A percentile compares a stretch with the other conserved stretches of the same genome.
phyloP scores from a whole-genome alignment of 2,329 filamentous ascomycete genomes.

The Fusarium nanum region DNA sequence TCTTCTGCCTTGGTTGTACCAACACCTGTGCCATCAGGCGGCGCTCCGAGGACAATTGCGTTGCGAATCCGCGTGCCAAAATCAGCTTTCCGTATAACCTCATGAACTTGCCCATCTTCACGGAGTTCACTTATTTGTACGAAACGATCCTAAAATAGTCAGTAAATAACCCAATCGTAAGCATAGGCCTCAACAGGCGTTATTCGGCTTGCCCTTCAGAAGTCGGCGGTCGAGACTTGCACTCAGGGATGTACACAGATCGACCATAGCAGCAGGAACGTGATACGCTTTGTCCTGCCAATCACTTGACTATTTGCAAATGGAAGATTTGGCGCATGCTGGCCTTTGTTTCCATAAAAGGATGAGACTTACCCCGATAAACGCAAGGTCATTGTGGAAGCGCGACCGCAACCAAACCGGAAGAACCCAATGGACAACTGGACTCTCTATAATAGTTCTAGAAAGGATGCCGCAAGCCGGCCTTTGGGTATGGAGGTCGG shows the following conservation, averaged over 20 bases:
- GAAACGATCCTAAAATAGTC: conserved; percentile 71
- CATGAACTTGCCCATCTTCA: conserved; percentile 75
- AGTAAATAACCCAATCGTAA: conserved; percentile 12
- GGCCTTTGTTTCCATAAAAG: not conserved
- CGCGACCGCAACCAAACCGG: conserved; percentile 80
- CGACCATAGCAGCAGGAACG: not conserved
- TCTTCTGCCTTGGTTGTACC: conserved; percentile 55
- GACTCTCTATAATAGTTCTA: conserved; percentile 80
- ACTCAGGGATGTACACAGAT: not conserved
- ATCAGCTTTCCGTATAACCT: conserved; percentile 81
- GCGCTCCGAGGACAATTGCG: conserved; percentile 76
- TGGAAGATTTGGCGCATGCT: not conserved
- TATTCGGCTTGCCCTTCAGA: conserved; percentile 13
- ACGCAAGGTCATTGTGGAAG: conserved; percentile 82
- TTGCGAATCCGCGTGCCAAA: conserved; percentile 84
- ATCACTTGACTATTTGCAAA: not conserved
- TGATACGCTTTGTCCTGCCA: not conserved
- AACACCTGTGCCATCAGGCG: conserved; percentile 47
- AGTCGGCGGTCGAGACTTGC: not conserved
- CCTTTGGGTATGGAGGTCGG: conserved; percentile 51
- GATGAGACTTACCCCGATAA: conserved; percentile 75
- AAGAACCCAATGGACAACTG: conserved; percentile 79
- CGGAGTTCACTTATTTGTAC: conserved; percentile 83
- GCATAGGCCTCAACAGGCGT: not conserved
- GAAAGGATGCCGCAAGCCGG: conserved; percentile 79